These are phyloP conservation scores for carrot (Daucus carota) DNA, from an alignment of 129 eudicot species.

Conservation along the genomic window DH1_v3.0 NC_030387.2:513501-514000, in stretches of 20 bases:
- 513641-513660: constrained; percentile 46
- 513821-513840: not conserved
- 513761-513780: not conserved
- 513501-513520: constrained; percentile 56
- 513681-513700: constrained; percentile 14
- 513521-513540: constrained; percentile 13
- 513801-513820: no score
- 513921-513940: not conserved
- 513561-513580: constrained; percentile 13
- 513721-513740: not conserved
- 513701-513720: not conserved
- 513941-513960: not conserved
- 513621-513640: constrained; percentile 34
- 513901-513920: not conserved
- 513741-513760: not conserved
- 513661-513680: constrained; percentile 27
- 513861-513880: no score
- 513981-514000: not conserved
- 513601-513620: constrained; percentile 18
- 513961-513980: not conserved
- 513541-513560: constrained; percentile 27
- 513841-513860: not conserved
- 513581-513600: constrained; percentile 3
- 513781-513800: not conserved
- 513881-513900: not conserved